These are phyloP conservation scores for Leccinum olivaceopallidum DNA, from an alignment of 768 basidiomycete genomes.

Conservation along the genomic window DNA sequence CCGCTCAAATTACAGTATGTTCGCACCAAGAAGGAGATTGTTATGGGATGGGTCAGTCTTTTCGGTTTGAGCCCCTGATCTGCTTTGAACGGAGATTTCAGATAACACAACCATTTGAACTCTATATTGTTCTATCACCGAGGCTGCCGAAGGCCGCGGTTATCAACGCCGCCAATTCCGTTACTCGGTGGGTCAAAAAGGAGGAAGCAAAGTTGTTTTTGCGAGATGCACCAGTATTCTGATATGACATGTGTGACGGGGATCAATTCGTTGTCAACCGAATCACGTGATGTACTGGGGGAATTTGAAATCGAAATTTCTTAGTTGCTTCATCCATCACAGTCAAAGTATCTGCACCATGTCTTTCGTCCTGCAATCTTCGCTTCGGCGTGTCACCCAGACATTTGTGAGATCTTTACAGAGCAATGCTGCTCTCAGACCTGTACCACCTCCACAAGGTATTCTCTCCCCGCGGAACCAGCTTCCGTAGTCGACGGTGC, in stretches of 20 bases:
- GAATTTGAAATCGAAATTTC: constrained; percentile 10
- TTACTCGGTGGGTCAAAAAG: constrained; percentile 88
- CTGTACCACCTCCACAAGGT: constrained; percentile 29
- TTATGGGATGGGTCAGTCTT: constrained; percentile 88
- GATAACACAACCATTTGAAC: constrained; percentile 93
- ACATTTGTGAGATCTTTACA: constrained; percentile 30
- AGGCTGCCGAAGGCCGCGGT: constrained; percentile 84
- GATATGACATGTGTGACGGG: constrained; percentile 1
- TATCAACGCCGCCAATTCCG: constrained; percentile 85
- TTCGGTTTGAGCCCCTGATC: not conserved
- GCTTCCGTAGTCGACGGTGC: not conserved
- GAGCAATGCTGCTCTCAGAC: constrained; percentile 29
- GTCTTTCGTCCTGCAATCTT: constrained; percentile 22
- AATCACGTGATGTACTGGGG: constrained; percentile 23
- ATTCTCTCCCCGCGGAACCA: not conserved
- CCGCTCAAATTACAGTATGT: constrained; percentile 87
- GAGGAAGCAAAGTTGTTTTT: constrained; percentile 84
- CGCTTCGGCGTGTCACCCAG: constrained; percentile 21
- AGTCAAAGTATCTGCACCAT: constrained; percentile 10
- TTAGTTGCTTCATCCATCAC: not conserved
- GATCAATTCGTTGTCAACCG: not conserved
- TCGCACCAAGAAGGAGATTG: constrained; percentile 80
- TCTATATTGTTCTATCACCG: constrained; percentile 84
- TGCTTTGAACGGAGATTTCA: constrained; percentile 31
- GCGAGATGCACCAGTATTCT: constrained; percentile 89